Evolutionary conservation across 2,329 filamentous ascomycete genomes (phyloP).

Genomic region (Zopfia rhizophila): DNA sequence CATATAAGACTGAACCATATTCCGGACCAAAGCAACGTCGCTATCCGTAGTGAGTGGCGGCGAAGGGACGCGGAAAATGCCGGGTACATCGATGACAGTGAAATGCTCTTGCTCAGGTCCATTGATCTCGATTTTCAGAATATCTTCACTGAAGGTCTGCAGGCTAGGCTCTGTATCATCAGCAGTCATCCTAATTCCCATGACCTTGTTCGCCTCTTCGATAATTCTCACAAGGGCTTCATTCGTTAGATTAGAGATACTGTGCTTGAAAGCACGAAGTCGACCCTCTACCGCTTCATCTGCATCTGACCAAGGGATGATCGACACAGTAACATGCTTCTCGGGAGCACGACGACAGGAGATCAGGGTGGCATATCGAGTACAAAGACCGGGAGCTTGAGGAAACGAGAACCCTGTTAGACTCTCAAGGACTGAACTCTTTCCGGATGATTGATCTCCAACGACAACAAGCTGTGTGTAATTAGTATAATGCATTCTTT

Average conservation of each 20-base stretch:
- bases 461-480: slow-evolving; percentile 19
- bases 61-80: slow-evolving; percentile 46
- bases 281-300: too few species aligned
- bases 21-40: slow-evolving; percentile 24
- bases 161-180: slow-evolving; percentile 10
- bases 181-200: slow-evolving; percentile 9
- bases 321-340: too few species aligned
- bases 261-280: slow-evolving; percentile 36
- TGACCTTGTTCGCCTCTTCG: too few species aligned
- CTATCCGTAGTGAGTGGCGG: slow-evolving; percentile 19
- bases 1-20: slow-evolving; percentile 31
- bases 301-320: too few species aligned
- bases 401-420: slow-evolving; percentile 53
- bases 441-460: slow-evolving; percentile 56
- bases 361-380: too few species aligned
- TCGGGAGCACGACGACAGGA: too few species aligned
- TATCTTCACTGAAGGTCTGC: slow-evolving; percentile 47
- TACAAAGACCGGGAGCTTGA: too few species aligned
- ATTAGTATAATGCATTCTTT: too few species aligned
- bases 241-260: slow-evolving; percentile 27
- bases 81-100: slow-evolving; percentile 56
- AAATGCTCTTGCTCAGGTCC: too few species aligned
- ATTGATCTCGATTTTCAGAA: too few species aligned
- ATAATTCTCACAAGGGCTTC: slow-evolving; percentile 3
- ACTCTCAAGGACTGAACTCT: slow-evolving; percentile 45